Conservation (phyloP, 2,329 filamentous ascomycete species). For the Sclerotiophoma versabilis region DNA sequence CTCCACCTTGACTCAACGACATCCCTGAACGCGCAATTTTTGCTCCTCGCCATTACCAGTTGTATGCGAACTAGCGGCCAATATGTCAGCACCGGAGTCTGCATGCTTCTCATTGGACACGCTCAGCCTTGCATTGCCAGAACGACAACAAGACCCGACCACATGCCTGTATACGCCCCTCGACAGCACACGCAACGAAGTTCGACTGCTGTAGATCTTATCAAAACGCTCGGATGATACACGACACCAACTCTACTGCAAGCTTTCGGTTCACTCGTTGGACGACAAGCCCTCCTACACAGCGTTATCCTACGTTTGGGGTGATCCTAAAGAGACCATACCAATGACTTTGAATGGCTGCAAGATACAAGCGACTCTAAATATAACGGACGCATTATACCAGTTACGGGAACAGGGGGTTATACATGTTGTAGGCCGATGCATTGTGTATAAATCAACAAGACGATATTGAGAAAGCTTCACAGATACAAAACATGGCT, state of each 20-base stretch:
- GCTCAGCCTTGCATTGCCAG: too few species aligned
- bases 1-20: too few species aligned
- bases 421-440: conserved; percentile 11
- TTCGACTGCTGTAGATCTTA: neutral
- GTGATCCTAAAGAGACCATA: neutral
- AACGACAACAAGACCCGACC: too few species aligned
- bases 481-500: conserved; percentile 16
- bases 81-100: too few species aligned
- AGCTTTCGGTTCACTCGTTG: neutral
- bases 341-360: neutral
- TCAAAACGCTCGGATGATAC: rapidly evolving
- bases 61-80: too few species aligned
- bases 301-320: conserved; percentile 5
- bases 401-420: neutral
- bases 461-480: conserved; percentile 7
- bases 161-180: too few species aligned
- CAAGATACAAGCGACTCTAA: neutral
- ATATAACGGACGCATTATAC: neutral
- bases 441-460: conserved; percentile 18
- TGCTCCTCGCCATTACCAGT: too few species aligned
- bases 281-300: neutral
- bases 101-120: too few species aligned
- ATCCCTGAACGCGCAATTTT: too few species aligned
- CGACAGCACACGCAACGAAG: neutral
- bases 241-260: neutral